Conservation (phyloP, 768 basidiomycete genomes). For the Calocera viscosa region DNA sequence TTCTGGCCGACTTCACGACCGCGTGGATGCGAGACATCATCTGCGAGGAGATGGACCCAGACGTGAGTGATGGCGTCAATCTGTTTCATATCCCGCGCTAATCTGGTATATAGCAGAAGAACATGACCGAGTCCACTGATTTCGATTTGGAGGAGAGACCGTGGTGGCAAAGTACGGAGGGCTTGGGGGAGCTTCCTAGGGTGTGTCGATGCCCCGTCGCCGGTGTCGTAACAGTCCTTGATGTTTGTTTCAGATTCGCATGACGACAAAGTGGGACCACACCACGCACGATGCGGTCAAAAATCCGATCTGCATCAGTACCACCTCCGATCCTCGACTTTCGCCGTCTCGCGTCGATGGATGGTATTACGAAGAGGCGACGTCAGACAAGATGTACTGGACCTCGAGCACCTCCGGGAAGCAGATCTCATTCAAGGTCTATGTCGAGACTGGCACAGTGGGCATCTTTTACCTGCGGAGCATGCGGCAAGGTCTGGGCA, state of each 20-base stretch:
- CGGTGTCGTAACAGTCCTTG: not conserved
- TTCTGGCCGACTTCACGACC: slow-evolving; percentile 9
- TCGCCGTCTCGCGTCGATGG: slow-evolving; percentile 8
- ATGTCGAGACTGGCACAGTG: slow-evolving; percentile 8
- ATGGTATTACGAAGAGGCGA: not conserved
- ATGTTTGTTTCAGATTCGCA: not conserved
- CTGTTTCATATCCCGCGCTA: no score
- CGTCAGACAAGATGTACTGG: slow-evolving; percentile 10
- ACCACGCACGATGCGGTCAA: not conserved
- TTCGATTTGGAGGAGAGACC: not conserved
- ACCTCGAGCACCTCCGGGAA: slow-evolving; percentile 1
- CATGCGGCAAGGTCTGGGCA: slow-evolving; percentile 10
- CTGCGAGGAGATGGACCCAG: not conserved
- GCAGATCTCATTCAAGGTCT: slow-evolving; percentile 8
- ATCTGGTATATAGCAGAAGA: not conserved
- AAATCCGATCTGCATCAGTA: not conserved
- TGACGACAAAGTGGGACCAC: not conserved
- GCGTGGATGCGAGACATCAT: slow-evolving; percentile 8
- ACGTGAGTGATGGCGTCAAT: not conserved
- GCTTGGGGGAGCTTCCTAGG: not conserved
- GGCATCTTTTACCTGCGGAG: slow-evolving; percentile 10
- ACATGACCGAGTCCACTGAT: not conserved
- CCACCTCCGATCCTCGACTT: not conserved
- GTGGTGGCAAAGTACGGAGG: not conserved
- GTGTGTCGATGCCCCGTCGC: not conserved